Conservation (phyloP, 2,329 filamentous ascomycete species). For the Aspergillus phoenicis region DNA sequence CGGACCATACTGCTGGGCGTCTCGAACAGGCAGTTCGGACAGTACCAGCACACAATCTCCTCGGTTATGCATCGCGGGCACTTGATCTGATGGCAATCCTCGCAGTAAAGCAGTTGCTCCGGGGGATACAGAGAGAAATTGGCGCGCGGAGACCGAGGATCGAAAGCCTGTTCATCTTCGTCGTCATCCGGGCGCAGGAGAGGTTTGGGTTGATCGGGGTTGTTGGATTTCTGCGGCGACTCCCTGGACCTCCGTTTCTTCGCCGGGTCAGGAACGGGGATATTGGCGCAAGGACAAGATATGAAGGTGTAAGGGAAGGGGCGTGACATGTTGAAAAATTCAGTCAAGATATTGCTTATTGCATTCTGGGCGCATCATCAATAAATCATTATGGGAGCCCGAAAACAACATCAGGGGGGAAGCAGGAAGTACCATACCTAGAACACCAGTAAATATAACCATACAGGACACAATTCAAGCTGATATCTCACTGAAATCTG, state of each 20-base stretch:
- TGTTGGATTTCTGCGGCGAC: conserved; percentile 35
- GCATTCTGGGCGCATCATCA: not conserved
- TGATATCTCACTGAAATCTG: not conserved
- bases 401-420: not conserved
- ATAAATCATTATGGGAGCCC: not conserved
- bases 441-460: not conserved
- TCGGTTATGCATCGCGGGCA: conserved; percentile 90
- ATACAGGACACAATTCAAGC: not conserved
- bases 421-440: not conserved
- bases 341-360: not conserved
- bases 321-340: conserved; percentile 50
- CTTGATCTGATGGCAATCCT: conserved; percentile 94
- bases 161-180: conserved; percentile 78
- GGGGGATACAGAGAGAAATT: conserved; percentile 92
- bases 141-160: conserved; percentile 79
- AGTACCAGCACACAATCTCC: conserved; percentile 94
- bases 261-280: conserved; percentile 43
- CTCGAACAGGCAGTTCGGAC: conserved; percentile 92
- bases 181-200: conserved; percentile 52
- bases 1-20: conserved; percentile 91
- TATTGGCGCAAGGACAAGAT: conserved; percentile 64
- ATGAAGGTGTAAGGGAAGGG: conserved; percentile 66
- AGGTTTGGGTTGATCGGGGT: conserved; percentile 28
- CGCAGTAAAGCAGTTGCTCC: conserved; percentile 92
- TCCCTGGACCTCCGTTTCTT: conserved; percentile 43